Evolutionary conservation across 805 yeast genomes (phyloP).

Genomic region (Ogataea siamensis): DNA sequence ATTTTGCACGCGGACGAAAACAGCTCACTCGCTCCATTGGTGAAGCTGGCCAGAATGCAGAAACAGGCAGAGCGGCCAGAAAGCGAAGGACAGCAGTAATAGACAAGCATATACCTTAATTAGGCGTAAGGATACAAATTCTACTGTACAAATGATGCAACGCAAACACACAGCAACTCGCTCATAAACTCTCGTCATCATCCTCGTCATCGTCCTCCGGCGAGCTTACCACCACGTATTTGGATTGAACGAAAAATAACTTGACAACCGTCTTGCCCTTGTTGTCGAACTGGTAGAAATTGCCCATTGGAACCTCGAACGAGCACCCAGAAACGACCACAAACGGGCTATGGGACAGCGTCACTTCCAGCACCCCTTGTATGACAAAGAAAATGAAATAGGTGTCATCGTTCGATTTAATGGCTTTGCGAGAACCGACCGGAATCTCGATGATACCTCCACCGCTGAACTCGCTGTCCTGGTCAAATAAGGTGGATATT

Average conservation of each 20-base stretch:
- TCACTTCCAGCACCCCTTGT: conserved; percentile 67
- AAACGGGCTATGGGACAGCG: conserved; percentile 56
- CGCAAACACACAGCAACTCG: not conserved
- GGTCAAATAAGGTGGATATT: conserved; percentile 63
- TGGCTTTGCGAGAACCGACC: conserved; percentile 54
- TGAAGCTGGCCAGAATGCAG: conserved; percentile 68
- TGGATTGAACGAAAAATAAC: conserved; percentile 74
- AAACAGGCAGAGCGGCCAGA: conserved; percentile 39
- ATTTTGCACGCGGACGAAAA: conserved; percentile 62
- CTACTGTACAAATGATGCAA: conserved; percentile 13
- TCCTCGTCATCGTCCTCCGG: conserved; percentile 26
- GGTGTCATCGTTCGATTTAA: conserved; percentile 61
- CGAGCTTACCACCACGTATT: conserved; percentile 36
- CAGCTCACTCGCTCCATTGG: conserved; percentile 65
- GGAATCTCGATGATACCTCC: conserved; percentile 74
- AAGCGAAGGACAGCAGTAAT: conserved; percentile 16
- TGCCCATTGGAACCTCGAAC: conserved; percentile 77
- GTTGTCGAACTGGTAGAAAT: conserved; percentile 66
- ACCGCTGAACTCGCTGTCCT: conserved; percentile 62
- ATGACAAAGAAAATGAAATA: conserved; percentile 74
- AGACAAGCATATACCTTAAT: conserved; percentile 3
- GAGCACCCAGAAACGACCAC: conserved; percentile 70
- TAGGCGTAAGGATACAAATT: conserved; percentile 12
- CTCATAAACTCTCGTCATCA: conserved; percentile 12
- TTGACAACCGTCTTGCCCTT: conserved; percentile 55